These are phyloP conservation scores for Mycotypha africana DNA, from an alignment of 371 early-diverging fungal species.

Conservation along the genomic window DNA sequence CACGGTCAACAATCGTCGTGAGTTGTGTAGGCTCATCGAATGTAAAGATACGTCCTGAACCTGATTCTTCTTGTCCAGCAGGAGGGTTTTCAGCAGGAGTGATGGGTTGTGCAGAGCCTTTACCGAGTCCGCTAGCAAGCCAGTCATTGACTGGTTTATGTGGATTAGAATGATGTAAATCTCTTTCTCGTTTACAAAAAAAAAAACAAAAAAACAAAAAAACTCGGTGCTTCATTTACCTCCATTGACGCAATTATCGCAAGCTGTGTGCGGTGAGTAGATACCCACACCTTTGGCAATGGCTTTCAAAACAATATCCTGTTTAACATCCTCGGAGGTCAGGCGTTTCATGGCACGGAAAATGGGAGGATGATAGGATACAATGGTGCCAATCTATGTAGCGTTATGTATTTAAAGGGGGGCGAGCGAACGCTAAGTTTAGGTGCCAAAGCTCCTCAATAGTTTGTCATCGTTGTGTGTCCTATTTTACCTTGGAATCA, in stretches of 20 bases:
- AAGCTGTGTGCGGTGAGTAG: constrained; percentile 96
- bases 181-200: neutral
- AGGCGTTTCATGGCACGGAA: constrained; percentile 87
- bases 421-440: too few relatives aligned
- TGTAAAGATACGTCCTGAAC: constrained; percentile 70
- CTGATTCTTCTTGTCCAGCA: constrained; percentile 64
- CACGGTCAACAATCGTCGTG: constrained; percentile 47
- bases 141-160: constrained; percentile 71
- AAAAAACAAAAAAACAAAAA: neutral
- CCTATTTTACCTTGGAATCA: constrained; percentile 63
- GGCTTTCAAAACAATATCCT: constrained; percentile 77
- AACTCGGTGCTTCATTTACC: constrained; percentile 55
- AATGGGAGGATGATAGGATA: constrained; percentile 96
- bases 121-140: constrained; percentile 67
- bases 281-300: constrained; percentile 87
- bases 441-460: too few relatives aligned
- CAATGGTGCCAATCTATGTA: constrained; percentile 83
- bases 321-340: constrained; percentile 67
- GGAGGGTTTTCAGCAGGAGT: constrained; percentile 51
- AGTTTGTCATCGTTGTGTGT: too few relatives aligned
- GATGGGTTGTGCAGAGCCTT: constrained; percentile 46
- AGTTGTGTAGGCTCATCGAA: constrained; percentile 55
- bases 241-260: constrained; percentile 82
- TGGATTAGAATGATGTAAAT: neutral
- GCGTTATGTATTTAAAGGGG: too few relatives aligned